Base-by-base conservation (phyloP, 306 rosid species). In the Medicago ruthenica region DNA sequence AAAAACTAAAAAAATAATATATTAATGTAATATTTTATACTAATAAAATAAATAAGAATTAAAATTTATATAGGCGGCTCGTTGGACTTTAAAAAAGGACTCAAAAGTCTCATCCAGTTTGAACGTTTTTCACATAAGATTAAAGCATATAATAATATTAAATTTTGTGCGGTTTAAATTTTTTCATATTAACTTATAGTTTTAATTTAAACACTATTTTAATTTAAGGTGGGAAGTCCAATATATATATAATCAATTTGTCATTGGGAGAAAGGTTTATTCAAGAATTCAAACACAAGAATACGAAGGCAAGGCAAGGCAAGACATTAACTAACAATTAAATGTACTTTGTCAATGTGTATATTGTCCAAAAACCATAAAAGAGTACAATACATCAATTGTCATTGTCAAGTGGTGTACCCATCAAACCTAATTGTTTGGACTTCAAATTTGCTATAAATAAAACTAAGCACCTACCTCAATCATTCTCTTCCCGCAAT, bases 401-500 rank as follows among this genome's bases (percentile, higher is more conserved):
- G 31, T 27, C 4, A 27, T 27, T 27, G 37, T 34, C 37, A 34
- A 34, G 37, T 34, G 7, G 37, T 27, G 31, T 27, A 34, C 37
- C 37, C 37, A 34, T 4, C 37, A 34, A 34, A 34, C 37, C 37
- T 34, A 34, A 34, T 5, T 34, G 37, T 64, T 64, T 67, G 80
- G 77, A 21, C 59, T 53, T 68, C 62, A 73, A 68, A 31, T 9
- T 72, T 57, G 67, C 64, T 70, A 34, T 34, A 74, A 40, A 78
- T 3, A 27, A 24, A 80, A 45, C 76, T 74, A 70, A 64, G 20
- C 31, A 57, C 37, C 83, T 75, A 74, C n/a, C 63, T 50, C 65
- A 85, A 81, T 70, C 81, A 72, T 62, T 70, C 79, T 84, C 76
- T 71, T 62, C 80, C 85, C 62, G 59, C 20, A 70, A 57, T 55